Evolutionary conservation across 345 rosid genomes (phyloP), one percentile per base, ranked within the genome.

Genomic region (Salix exigua): DNA sequence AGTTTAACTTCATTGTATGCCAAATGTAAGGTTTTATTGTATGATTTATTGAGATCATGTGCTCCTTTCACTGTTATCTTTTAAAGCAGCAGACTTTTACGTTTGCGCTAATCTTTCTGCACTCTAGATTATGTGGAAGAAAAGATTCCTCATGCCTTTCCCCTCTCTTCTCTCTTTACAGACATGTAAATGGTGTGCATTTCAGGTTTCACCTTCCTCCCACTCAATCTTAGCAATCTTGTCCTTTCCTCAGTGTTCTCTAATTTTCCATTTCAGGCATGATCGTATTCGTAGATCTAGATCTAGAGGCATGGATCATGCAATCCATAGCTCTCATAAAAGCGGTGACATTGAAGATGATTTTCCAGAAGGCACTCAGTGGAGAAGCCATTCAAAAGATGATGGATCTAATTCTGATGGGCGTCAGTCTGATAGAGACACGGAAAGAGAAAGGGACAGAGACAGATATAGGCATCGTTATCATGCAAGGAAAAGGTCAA

Each of bases 251-350:
- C 23, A 55, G 64, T 17, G 50, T 65, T 73, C 66, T 48, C 40
- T 75, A 28, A 72, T 79, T 82, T 71, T 53, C 4, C 28, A 25
- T 85, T 60, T 53, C 76, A 90, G 94, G 85, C 82, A 70, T 79
- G 75, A 14, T 80, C 72, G 85, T 53, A 86, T 13, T 18, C 50
- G 83, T 81, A 87, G 89, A 81, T 86, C 90, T 73, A 83, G 82
- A 79, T 86, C 86, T 38, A 85, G 88, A 75, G 88, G 85, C 63
- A 71, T 35, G 71, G 81, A 82, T 77, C 44, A 17, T 35, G 75
- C 21, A 42, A 73, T 53, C 6, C 70, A 48, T 75, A 70, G 72
- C 66, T 81, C 85, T 79, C 53, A 79, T 66, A 78, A 81, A 80
- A 83, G 78, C 77, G 38, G 70, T 67, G 82, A 33, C 58, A 44